These are phyloP conservation scores for Kazachstania africana DNA, from an alignment of 805 yeast genomes.

Conservation along the genomic window DNA sequence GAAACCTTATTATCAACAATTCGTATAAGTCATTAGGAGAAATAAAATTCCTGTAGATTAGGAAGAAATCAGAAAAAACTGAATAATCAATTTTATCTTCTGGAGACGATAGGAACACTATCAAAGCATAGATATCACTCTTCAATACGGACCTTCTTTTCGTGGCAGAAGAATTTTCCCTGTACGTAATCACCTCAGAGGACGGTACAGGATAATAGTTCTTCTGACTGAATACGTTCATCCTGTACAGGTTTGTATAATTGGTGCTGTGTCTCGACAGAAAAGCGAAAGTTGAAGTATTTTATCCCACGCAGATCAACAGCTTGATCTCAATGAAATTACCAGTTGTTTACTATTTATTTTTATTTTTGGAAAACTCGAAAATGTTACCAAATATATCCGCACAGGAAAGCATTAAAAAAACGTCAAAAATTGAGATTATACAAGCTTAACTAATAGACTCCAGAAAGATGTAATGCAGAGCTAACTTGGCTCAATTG, in stretches of 20 bases:
- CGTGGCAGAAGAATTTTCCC: constrained; percentile 4
- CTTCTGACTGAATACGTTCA: constrained; percentile 15
- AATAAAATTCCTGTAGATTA: constrained; percentile 67
- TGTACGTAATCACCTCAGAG: constrained; percentile 15
- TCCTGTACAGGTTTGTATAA: constrained; percentile 1
- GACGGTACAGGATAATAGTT: constrained; percentile 25
- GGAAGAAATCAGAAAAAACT: constrained; percentile 72
- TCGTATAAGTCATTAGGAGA: constrained; percentile 46
- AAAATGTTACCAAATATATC: no score
- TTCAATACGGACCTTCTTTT: constrained; percentile 10
- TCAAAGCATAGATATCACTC: constrained; percentile 27
- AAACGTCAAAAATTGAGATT: no score
- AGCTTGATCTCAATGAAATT: not conserved
- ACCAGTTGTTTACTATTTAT: no score
- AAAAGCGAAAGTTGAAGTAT: not conserved
- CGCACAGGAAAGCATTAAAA: no score
- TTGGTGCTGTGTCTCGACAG: no score
- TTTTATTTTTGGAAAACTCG: no score
- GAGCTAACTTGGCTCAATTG: no score
- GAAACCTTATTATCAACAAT: constrained; percentile 49
- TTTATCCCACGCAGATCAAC: no score
- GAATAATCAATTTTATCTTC: constrained; percentile 59
- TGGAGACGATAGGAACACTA: constrained; percentile 60
- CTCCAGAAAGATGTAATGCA: no score
- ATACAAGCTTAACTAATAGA: no score